Base-by-base conservation (phyloP, 2,329 filamentous ascomycete genomes). In the Curvularia verruculosa region DNA sequence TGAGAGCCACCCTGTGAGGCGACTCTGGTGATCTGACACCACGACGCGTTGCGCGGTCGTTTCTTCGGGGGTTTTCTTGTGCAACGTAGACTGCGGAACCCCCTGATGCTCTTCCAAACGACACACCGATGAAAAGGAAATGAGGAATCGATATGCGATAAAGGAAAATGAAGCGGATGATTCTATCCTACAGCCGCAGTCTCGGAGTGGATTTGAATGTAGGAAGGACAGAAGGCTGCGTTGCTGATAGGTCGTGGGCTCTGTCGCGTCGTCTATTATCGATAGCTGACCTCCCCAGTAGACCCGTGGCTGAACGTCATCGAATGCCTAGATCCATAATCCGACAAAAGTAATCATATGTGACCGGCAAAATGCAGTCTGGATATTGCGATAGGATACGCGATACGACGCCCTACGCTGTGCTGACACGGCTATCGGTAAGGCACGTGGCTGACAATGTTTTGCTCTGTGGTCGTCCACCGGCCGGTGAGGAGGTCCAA, bases 401-500 rank as follows among this genome's bases (percentile, higher is more conserved):
- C 21, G 4, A 1, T 15, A 47, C 26, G 40, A 36, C 26, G 46
- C 34, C 51, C 48, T 19, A 23, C 15, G 31, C 15, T 18, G 21
- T 39, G 46, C 46, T 49, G 31, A 49, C 19, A 48, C 19, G 21
- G 34, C 45, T 48, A 48, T 48, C 37, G 45, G 29, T 49, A 19
- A 56, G 54, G 61, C 54, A 51, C 48, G 49, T 46, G 53, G 51
- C 49, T 53, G 49, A 43, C 36, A 24, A 43, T 34, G 43, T 47
- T 29, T 45, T 47, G 44, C 46, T 48, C 49, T 52, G 39, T 28
- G 37, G 37, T 12, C 18, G 21, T n/a, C n/a, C 46, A 23, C 47
- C 44, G 51, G 57, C 59, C 59, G 61, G 59, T 64, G 46, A 63
- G 54, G 61, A 58, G 54, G 52, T 28, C 45, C 46, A 36, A 23